A percentile compares a stretch with the other conserved stretches of the same genome.
Conservation (phyloP, 2,329 filamentous ascomycete genomes). For the Beauveria pseudobassiana region DNA sequence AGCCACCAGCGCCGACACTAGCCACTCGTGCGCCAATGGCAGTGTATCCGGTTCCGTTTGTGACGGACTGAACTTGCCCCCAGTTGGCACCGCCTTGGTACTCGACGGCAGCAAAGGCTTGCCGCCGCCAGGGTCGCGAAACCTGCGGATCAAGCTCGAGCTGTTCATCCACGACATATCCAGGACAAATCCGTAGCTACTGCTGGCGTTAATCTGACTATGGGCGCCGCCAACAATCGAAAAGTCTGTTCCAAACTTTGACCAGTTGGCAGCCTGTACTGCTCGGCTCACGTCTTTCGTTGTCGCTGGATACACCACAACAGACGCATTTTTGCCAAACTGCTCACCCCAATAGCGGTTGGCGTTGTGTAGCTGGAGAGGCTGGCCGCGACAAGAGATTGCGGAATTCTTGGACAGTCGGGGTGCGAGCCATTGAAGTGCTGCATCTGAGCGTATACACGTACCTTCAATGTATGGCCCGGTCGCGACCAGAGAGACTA, state of each 20-base stretch:
- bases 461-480: neutral
- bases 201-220: conserved; percentile 7
- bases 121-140: neutral
- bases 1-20: conserved; percentile 36
- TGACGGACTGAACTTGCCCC: conserved; percentile 11
- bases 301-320: conserved; percentile 11
- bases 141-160: neutral
- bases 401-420: conserved; percentile 2
- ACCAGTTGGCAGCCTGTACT: conserved; percentile 7
- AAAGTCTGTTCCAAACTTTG: conserved; percentile 3
- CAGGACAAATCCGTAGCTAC: conserved; percentile 10
- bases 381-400: conserved; percentile 10
- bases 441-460: conserved; percentile 1
- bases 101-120: conserved; percentile 5
- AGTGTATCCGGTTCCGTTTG: conserved; percentile 12
- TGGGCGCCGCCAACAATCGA: conserved; percentile 11
- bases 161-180: conserved; percentile 13
- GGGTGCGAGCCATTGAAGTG: conserved; percentile 6
- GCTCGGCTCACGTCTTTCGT: conserved; percentile 10
- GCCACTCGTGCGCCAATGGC: conserved; percentile 31
- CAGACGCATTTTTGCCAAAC: conserved; percentile 12
- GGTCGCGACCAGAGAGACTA: neutral
- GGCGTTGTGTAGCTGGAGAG: conserved; percentile 11
- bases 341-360: conserved; percentile 13
- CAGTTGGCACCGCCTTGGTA: conserved; percentile 13